Evolutionary conservation across 2,329 filamentous ascomycete genomes (phyloP), one percentile per base, ranked within the genome.

Genomic region (Botrytis byssoidea): DNA sequence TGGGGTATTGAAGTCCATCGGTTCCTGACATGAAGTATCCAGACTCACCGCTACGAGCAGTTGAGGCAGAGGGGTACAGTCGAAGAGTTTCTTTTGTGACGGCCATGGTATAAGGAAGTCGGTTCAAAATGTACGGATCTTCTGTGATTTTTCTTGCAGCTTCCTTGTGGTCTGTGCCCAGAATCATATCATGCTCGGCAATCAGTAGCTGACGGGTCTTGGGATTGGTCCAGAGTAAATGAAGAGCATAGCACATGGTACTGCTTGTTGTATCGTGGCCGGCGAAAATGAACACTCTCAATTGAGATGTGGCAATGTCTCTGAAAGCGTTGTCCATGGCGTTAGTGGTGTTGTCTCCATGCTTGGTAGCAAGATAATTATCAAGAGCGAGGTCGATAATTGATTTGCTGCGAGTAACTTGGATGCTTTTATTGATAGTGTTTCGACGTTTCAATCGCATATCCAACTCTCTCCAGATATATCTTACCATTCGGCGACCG

Each of bases 1-100:
- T 63, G 22, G 60, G 60, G 25, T 29, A 42, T 42, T 42, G 37
- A 42, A 63, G 25, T n/a, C 60, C 60, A 42, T 63, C 7, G 16
- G 3, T 1, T 42, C 60, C 60, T 20, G 25, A 29, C 12, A 63
- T 63, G 14, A 63, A 63, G 25, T 63, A 63, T 7, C 37, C 60
- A 8, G 60, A 3, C 25, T 63, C 37, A 63, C 60, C 60, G 37
- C 60, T 42, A 29, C 68, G 55, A 44, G 35, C 37, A 32, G 16
- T 71, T 20, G 55, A 32, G 16, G 55, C 42, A 12, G 76, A 67
- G 25, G 76, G 71, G 29, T 67, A 76, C 2, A 77, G 9, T n/a
- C 76, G 65, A 2, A 77, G 63, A 1, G 73, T 74, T 60, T 78
- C 76, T 40, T 75, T 75, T 60, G 77, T 63, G 12, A 77, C 55